These are phyloP conservation scores for Breviolum minutum DNA, from an alignment of 73 alveolate species.

Conservation along the genomic window DNA sequence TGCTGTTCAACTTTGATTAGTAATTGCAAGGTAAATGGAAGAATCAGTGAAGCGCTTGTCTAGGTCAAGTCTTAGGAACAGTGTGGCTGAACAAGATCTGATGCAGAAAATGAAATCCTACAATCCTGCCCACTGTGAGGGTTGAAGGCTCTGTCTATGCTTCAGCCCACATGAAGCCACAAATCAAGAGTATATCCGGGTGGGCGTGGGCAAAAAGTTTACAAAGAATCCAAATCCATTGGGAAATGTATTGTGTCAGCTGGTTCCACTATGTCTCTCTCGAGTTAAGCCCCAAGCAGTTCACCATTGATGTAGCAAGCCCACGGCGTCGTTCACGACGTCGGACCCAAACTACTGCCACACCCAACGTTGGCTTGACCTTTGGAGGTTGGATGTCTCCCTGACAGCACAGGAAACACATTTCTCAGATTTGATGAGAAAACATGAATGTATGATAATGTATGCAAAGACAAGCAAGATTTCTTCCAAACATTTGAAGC, in stretches of 20 bases:
- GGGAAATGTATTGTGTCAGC: no score
- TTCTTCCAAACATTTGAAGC: neutral
- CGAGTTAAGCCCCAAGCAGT: conserved; percentile 25
- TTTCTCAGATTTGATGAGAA: no score
- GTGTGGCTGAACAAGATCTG: neutral
- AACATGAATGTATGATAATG: no score
- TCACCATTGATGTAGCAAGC: conserved; percentile 61
- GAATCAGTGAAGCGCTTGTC: neutral
- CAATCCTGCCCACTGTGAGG: neutral
- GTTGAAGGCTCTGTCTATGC: neutral
- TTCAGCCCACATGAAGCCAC: no score
- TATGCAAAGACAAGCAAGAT: no score
- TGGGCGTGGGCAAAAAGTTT: neutral
- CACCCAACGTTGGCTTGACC: conserved; percentile 37
- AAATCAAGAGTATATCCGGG: no score
- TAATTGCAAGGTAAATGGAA: neutral
- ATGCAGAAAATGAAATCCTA: neutral
- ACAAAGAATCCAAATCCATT: neutral
- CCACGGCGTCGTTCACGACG: conserved; percentile 86
- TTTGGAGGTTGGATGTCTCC: neutral
- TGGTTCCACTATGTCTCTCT: no score
- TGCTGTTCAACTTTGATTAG: no score
- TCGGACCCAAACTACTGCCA: conserved; percentile 67
- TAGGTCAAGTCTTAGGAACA: neutral
- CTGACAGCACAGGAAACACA: neutral